Evolutionary conservation across 805 yeast genomes (phyloP).

Genomic region (Hanseniaspora clermontiae): DNA sequence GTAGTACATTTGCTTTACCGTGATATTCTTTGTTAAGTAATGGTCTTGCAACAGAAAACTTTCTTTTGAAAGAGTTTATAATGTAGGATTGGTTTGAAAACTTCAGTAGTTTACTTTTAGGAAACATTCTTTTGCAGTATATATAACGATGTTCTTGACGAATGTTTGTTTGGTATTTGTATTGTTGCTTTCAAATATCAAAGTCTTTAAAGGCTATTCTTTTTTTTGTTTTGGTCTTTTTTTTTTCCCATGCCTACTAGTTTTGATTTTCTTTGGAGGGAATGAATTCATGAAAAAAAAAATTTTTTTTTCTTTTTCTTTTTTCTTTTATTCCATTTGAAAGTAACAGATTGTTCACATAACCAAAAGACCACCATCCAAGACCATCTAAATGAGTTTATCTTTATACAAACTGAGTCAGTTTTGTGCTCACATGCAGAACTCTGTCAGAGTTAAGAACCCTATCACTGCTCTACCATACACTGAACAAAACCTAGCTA

Average conservation of each 20-base stretch:
- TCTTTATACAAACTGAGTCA: conserved; percentile 75
- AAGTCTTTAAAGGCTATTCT: too few relatives aligned
- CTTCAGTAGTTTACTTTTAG: background rate
- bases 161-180: background rate
- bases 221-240: too few relatives aligned
- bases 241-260: too few relatives aligned
- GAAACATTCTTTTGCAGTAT: background rate
- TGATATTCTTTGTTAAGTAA: background rate
- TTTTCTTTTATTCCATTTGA: background rate
- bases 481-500: conserved; percentile 67
- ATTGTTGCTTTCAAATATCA: background rate
- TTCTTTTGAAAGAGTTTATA: background rate
- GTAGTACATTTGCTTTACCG: background rate
- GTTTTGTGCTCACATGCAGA: conserved; percentile 78
- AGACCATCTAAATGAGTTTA: conserved; percentile 35
- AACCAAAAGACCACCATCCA: background rate
- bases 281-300: background rate
- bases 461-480: conserved; percentile 72
- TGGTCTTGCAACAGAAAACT: background rate
- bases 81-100: background rate
- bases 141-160: background rate
- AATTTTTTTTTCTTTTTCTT: background rate
- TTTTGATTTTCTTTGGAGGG: too few relatives aligned
- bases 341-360: background rate
- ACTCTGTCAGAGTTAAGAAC: conserved; percentile 63